These are phyloP conservation scores for Rubia balearica DNA, from an alignment of 305 asterid genomes.

Conservation along the genomic window DNA sequence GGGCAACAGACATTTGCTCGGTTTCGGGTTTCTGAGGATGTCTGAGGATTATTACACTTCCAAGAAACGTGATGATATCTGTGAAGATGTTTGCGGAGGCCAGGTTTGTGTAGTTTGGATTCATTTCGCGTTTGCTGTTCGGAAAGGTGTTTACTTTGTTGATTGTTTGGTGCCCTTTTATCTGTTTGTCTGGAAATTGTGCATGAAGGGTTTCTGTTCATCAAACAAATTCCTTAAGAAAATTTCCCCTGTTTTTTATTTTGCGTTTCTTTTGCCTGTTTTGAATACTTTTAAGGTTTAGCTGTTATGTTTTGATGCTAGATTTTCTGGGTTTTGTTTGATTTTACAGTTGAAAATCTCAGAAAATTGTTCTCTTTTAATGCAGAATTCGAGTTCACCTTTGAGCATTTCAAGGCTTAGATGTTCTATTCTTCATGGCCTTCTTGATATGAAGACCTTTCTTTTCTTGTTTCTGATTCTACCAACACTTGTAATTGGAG, in stretches of 20 bases:
- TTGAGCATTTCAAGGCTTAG: constrained; percentile 41
- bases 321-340: neutral
- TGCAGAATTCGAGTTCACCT: constrained; percentile 28
- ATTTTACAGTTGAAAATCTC: neutral
- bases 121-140: neutral
- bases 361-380: constrained; percentile 8
- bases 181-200: neutral
- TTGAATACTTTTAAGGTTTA: neutral
- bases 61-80: constrained; percentile 49
- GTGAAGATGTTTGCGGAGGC: constrained; percentile 48
- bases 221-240: neutral
- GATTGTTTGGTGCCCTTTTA: constrained; percentile 5
- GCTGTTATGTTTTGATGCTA: neutral
- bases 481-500: constrained; percentile 38
- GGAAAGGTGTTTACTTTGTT: constrained; percentile 10
- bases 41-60: constrained; percentile 36
- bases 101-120: constrained; percentile 36
- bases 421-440: constrained; percentile 44
- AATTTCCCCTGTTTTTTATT: constrained; percentile 2
- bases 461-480: constrained; percentile 38
- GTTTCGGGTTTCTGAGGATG: constrained; percentile 8
- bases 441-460: constrained; percentile 42
- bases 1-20: neutral
- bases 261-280: neutral
- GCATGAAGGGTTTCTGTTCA: neutral